Base-by-base conservation (phyloP, 768 basidiomycete genomes). In the Dioszegia hungarica region DNA sequence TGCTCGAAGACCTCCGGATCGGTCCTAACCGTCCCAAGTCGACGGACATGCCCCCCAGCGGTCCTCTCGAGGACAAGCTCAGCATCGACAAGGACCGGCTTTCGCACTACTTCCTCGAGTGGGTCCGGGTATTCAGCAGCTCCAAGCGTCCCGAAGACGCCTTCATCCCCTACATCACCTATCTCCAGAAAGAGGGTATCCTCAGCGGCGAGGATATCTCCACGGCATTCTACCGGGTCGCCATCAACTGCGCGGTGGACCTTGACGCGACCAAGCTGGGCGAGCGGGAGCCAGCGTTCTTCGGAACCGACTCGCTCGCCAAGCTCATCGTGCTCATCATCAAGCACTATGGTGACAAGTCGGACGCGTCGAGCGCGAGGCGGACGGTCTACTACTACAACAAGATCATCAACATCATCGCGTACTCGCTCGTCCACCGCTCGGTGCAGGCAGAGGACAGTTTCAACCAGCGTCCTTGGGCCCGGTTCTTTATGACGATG, bases 381-480 rank as follows among this genome's bases (percentile, higher is more conserved):
- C 90, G 92, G 17, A 95, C 95, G 75, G 89, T 93, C 12, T 89
- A 94, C 75, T 98, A 97, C 78, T 80, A 95, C 67, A 91, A 90
- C 50, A 98, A 97, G 79, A 97, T 98, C 57, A 78, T 99, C 56
- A 94, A 94, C 12, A 98, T 98, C 77, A 88, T 95, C 74, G 90
- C 98, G 27, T 84, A 98, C 57, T 92, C 97, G 10, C 79, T 99
- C 55, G 91, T 95, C 60, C 90, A 91, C 67, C 82, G 87, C 76
- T 94, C 99, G 69, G 92, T 97, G 77, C 91, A 97, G 70, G 88
- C 91, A 75, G 91, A 90, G 2, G 79, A 84, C 0, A 81, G 84
- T 53, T 99, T 99, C 82, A 87, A 93, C 68, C 91, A 94, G 76
- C 91, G 97, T 75, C 94, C 95, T 0, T 98, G 97, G 81, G 94